Evolutionary conservation across 495 filamentous ascomycete species (phyloP).

Genomic region (Aspergillus hancockii): DNA sequence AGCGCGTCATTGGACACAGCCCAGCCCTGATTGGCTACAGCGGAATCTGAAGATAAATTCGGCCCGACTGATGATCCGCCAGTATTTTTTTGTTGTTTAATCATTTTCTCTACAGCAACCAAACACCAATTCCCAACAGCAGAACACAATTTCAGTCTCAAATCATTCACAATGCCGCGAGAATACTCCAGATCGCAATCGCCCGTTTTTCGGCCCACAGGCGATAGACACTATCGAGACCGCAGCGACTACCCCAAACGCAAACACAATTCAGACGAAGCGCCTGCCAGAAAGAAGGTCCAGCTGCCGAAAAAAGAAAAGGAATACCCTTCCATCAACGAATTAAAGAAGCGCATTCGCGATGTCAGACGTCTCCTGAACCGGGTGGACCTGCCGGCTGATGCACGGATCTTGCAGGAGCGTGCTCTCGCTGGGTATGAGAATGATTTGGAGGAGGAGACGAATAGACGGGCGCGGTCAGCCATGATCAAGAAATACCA

Average conservation of each 20-base stretch:
- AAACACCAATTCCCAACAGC: background rate
- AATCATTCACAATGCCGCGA: constrained; percentile 14
- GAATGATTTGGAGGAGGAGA: constrained; percentile 67
- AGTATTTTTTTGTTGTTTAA: constrained; percentile 17
- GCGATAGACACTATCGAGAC: constrained; percentile 20
- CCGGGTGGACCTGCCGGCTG: constrained; percentile 65
- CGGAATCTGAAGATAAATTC: constrained; percentile 24
- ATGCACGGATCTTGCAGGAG: constrained; percentile 74
- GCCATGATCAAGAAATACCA: constrained; percentile 86
- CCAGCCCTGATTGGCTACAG: constrained; percentile 31
- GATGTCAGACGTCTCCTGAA: constrained; percentile 60
- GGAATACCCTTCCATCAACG: constrained; percentile 49
- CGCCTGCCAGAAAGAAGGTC: constrained; percentile 15
- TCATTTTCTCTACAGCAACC: constrained; percentile 13
- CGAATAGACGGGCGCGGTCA: constrained; percentile 60
- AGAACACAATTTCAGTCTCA: background rate
- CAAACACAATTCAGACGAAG: constrained; percentile 30
- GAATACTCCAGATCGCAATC: constrained; percentile 11
- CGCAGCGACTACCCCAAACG: constrained; percentile 31
- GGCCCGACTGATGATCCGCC: constrained; percentile 32
- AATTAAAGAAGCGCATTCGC: constrained; percentile 54
- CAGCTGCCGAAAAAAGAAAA: constrained; percentile 29
- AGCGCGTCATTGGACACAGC: constrained; percentile 26
- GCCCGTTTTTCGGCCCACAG: constrained; percentile 8
- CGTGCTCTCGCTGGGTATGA: constrained; percentile 76